These are phyloP conservation scores for Phyllosticta citrichinensis DNA, from an alignment of 2,329 filamentous ascomycete species.

Conservation along the genomic window DNA sequence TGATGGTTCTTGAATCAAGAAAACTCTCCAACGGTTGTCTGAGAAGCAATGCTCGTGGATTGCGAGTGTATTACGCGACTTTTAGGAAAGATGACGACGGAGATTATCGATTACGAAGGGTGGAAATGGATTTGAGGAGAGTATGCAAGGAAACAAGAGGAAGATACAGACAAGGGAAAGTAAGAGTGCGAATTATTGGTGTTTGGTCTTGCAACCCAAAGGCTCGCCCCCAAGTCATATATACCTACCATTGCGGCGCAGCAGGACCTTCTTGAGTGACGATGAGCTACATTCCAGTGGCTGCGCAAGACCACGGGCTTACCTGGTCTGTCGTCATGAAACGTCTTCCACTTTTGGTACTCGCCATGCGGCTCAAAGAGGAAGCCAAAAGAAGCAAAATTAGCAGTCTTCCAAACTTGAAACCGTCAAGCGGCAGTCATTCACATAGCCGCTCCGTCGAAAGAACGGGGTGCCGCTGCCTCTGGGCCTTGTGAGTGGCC, in stretches of 20 bases:
- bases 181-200: background rate
- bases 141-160: slow-evolving; percentile 3
- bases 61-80: background rate
- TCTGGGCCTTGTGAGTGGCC: slow-evolving; percentile 23
- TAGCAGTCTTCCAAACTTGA: slow-evolving; percentile 14
- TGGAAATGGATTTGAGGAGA: background rate
- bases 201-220: background rate
- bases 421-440: slow-evolving; percentile 24
- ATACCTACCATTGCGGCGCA: slow-evolving; percentile 7
- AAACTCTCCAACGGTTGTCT: background rate
- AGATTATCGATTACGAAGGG: slow-evolving; percentile 8
- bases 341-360: slow-evolving; percentile 30
- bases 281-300: slow-evolving; percentile 4
- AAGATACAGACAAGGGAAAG: slow-evolving; percentile 2
- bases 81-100: background rate
- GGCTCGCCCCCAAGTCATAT: slow-evolving; percentile 3
- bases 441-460: slow-evolving; percentile 22
- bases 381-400: slow-evolving; percentile 16
- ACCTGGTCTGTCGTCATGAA: slow-evolving; percentile 29
- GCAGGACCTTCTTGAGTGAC: slow-evolving; percentile 3
- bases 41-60: background rate
- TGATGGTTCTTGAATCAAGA: slow-evolving; percentile 14
- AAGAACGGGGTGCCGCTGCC: slow-evolving; percentile 18
- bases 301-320: slow-evolving; percentile 16
- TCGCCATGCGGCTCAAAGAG: slow-evolving; percentile 24